Evolutionary conservation across 441 rosid species (phyloP).

Genomic region (Biscutella laevigata): DNA sequence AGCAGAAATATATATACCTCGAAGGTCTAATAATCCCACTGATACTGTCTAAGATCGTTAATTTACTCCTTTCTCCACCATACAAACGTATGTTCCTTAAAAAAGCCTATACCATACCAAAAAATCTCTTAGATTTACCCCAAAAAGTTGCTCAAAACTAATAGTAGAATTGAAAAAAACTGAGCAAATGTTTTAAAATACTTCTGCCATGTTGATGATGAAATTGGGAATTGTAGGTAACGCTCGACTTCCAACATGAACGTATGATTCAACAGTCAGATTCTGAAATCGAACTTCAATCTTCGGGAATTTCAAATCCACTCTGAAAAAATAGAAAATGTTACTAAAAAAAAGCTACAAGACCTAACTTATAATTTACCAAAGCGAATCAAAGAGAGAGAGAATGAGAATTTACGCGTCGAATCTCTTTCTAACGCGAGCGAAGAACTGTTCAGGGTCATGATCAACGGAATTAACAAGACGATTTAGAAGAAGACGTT

Average conservation of each 20-base stretch:
- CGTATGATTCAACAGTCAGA: slow-evolving; percentile 71
- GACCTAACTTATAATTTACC: too few species aligned
- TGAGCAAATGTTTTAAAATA: slow-evolving; percentile 13
- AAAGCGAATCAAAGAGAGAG: not conserved
- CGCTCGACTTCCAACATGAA: slow-evolving; percentile 91
- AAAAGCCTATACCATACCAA: slow-evolving; percentile 40
- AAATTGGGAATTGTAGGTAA: slow-evolving; percentile 94
- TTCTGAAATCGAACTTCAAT: slow-evolving; percentile 84
- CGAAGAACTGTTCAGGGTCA: slow-evolving; percentile 78
- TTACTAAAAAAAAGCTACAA: not conserved
- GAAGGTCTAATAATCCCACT: slow-evolving; percentile 89
- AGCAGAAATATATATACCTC: slow-evolving; percentile 39
- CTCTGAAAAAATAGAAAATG: slow-evolving; percentile 34
- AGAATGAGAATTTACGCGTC: slow-evolving; percentile 44
- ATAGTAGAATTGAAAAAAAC: not conserved
- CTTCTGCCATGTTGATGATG: slow-evolving; percentile 83
- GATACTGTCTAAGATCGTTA: slow-evolving; percentile 68
- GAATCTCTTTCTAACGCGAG: slow-evolving; percentile 65
- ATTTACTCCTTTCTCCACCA: slow-evolving; percentile 56
- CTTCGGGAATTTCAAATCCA: slow-evolving; percentile 79
- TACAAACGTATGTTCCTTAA: slow-evolving; percentile 54
- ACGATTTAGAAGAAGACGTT: slow-evolving; percentile 65
- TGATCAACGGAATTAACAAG: slow-evolving; percentile 64
- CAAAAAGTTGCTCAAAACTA: not conserved
- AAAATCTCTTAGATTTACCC: too few species aligned